Evolutionary conservation across 1,139 yeast species (phyloP).

Genomic region (Spencermartinsiella ligniputridi): DNA sequence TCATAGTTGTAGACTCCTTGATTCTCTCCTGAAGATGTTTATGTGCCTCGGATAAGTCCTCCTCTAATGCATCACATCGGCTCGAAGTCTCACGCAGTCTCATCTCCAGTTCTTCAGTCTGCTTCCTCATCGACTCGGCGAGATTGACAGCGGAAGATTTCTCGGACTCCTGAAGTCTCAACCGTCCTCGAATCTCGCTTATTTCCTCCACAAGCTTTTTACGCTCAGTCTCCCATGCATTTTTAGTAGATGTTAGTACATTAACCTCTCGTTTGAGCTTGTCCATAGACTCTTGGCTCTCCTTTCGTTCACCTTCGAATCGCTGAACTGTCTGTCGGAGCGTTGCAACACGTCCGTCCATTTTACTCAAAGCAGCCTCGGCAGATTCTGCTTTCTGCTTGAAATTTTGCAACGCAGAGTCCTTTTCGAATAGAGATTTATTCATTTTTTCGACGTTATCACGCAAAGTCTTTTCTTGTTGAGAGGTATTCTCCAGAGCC

Average conservation of each 20-base stretch:
- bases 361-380: constrained; percentile 20
- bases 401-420: constrained; percentile 17
- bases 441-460: constrained; percentile 18
- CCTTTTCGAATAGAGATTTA: constrained; percentile 17
- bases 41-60: constrained; percentile 72
- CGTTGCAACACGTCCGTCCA: constrained; percentile 25
- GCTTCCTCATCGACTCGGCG: constrained; percentile 41
- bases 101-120: constrained; percentile 72
- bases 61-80: constrained; percentile 65
- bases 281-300: constrained; percentile 36
- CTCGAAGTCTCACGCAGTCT: constrained; percentile 60
- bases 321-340: constrained; percentile 25
- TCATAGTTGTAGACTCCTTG: constrained; percentile 69
- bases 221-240: constrained; percentile 25
- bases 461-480: constrained; percentile 6
- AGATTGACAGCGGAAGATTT: constrained; percentile 17
- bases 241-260: constrained; percentile 27
- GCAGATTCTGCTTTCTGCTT: constrained; percentile 16
- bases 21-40: constrained; percentile 72
- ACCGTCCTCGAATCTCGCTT: constrained; percentile 15
- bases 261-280: constrained; percentile 43
- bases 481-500: constrained; percentile 5
- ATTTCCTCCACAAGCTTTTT: constrained; percentile 17
- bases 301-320: constrained; percentile 39
- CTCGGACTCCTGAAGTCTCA: constrained; percentile 19